These are phyloP conservation scores for Pleoardoris graminearum DNA, from an alignment of 2,329 filamentous ascomycete species.

Conservation along the genomic window DNA sequence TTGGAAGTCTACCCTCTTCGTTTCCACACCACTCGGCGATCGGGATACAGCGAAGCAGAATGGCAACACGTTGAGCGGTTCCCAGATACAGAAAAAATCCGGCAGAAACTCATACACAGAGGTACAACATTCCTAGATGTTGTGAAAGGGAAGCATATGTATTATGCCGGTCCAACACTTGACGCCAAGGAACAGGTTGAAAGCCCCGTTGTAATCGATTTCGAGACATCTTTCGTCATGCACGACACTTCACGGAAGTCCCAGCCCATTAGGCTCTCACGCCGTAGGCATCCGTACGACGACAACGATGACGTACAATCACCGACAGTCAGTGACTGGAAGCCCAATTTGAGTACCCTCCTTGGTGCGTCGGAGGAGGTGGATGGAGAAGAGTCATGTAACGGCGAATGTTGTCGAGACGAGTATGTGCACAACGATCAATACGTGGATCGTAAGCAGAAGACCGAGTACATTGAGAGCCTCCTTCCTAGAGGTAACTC, in stretches of 20 bases:
- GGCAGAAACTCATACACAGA: conserved; percentile 6
- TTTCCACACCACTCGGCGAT: background rate
- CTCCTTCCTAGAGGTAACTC: background rate
- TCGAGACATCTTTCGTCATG: conserved; percentile 2
- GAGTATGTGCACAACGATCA: conserved; percentile 8
- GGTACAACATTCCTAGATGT: conserved; percentile 3
- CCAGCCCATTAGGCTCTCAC: no score
- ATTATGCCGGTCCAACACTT: conserved; percentile 3
- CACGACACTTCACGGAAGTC: background rate
- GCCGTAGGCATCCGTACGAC: background rate
- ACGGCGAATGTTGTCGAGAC: conserved; percentile 7
- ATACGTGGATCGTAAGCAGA: conserved; percentile 5
- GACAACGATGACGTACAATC: no score
- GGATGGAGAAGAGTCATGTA: no score
- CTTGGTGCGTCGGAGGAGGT: background rate
- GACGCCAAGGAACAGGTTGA: conserved; percentile 5
- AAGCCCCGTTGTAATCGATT: conserved; percentile 11
- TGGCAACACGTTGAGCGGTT: background rate
- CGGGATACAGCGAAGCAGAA: background rate
- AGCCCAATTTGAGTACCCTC: background rate
- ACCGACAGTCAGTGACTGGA: background rate
- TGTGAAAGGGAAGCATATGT: conserved; percentile 7
- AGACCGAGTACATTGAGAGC: conserved; percentile 1
- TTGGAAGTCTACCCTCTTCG: conserved; percentile 34
- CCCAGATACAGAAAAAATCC: background rate